Conservation (phyloP, 192 early-diverging fungal species). For the Umbelopsis vinacea region DNA sequence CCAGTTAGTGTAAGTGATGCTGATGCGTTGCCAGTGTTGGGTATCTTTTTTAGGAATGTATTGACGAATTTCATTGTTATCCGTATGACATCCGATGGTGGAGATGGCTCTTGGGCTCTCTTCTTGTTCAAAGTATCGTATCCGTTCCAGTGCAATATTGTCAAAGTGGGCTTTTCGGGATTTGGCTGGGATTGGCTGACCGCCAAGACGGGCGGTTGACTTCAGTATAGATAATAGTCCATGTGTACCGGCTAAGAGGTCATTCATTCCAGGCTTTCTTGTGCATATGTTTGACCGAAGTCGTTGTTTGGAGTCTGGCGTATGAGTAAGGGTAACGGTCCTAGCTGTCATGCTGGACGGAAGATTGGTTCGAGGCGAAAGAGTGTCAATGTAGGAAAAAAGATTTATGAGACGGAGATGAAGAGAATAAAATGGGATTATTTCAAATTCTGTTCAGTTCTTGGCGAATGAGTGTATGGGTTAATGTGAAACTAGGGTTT, state of each 20-base stretch:
- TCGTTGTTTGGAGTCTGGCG: background rate
- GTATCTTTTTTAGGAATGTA: slow-evolving; percentile 20
- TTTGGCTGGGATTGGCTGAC: slow-evolving; percentile 1
- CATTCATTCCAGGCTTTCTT: background rate
- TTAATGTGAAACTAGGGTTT: too few relatives aligned
- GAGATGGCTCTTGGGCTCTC: slow-evolving; percentile 1
- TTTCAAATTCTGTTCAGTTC: too few relatives aligned
- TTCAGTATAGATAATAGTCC: background rate
- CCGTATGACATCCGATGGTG: background rate
- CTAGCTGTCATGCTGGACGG: background rate
- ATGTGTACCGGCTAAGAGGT: background rate
- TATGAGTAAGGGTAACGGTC: background rate
- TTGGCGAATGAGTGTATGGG: too few relatives aligned
- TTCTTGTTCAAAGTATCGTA: slow-evolving; percentile 12
- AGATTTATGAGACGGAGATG: background rate
- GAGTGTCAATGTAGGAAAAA: background rate
- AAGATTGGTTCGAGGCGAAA: background rate
- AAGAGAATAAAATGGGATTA: too few relatives aligned
- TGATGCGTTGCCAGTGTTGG: slow-evolving; percentile 2
- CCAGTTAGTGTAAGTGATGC: slow-evolving; percentile 13
- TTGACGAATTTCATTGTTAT: slow-evolving; percentile 19
- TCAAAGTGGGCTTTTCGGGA: slow-evolving; percentile 11
- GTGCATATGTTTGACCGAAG: background rate
- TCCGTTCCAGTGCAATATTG: slow-evolving; percentile 8
- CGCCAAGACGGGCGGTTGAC: background rate